Evolutionary conservation across 345 rosid species (phyloP), one percentile per base, ranked within the genome.

Genomic region (Camelina sativa): DNA sequence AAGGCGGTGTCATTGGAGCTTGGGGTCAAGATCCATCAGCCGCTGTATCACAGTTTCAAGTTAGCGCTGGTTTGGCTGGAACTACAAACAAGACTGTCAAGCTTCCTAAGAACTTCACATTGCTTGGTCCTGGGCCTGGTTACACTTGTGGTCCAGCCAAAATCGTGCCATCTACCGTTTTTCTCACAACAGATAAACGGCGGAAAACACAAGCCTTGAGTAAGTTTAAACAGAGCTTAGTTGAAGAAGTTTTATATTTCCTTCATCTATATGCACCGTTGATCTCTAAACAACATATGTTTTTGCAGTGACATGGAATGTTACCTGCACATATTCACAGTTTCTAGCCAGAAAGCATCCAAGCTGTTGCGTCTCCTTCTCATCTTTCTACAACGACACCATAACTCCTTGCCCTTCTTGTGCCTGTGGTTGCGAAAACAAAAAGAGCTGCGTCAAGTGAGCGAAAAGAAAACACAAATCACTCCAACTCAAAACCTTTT

Each of bases 131-230:
- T 0, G 93, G 94, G 8, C 96, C 82, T 4, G 97, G 98, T 10
- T 93, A 91, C 87, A 91, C 94, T 48, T 91, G 98, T 20, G 88
- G 96, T 41, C 96, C 92, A 62, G 90, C 97, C 53, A 91, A 84
- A 57, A 55, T 88, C 54, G 96, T 88, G 47, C 90, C 92, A 43
- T 53, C 96, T 25, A 81, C 91, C 9, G 81, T 13, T 62, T 91
- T 91, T 75, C 84, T 88, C 74, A 76, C 91, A 9, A 60, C 89
- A 44, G 97, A 91, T 37, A 80, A 78, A 30, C 86, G 88, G 4
- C 62, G 98, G 30, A 88, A 80, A 62, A 86, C 91, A 73, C 97
- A 93, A 81, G 96, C 98, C 56, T 73, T 91, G 60, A 78, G 98
- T 93, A 80, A 82, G 93, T 80, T 25, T 25, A 25, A 25, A 63